phyloP scores from a whole-genome alignment of 768 basidiomycete species.

The Leccinellum albellum region DNA sequence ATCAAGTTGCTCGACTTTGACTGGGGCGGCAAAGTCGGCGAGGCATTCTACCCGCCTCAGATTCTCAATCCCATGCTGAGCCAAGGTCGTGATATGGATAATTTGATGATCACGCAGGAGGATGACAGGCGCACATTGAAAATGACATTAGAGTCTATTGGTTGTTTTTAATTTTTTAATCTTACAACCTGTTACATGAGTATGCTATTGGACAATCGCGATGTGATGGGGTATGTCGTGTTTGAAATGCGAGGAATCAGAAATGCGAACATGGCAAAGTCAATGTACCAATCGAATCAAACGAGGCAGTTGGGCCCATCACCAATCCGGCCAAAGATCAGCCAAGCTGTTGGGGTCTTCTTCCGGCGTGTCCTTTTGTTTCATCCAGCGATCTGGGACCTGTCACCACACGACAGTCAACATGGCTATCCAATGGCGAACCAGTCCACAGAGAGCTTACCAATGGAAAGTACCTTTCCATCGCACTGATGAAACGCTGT shows the following conservation, averaged over 20 bases:
- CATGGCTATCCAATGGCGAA: neutral
- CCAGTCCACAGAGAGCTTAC: conserved; percentile 38
- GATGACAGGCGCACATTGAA: neutral
- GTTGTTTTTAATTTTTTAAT: neutral
- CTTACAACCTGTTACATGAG: conserved; percentile 14
- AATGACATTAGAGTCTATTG: neutral
- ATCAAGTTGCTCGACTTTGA: neutral
- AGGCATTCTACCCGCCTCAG: neutral
- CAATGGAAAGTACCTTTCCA: conserved; percentile 87
- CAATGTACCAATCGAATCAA: conserved; percentile 1
- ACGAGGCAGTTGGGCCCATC: neutral
- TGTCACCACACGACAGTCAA: conserved; percentile 26
- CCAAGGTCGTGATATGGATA: neutral
- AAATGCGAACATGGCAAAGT: conserved; percentile 5
- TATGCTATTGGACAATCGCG: conserved; percentile 17
- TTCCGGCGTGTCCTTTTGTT: conserved; percentile 73
- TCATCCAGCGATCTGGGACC: conserved; percentile 92
- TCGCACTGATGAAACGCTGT: conserved; percentile 79
- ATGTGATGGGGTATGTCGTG: conserved; percentile 25
- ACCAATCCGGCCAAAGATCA: conserved; percentile 69
- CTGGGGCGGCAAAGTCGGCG: neutral
- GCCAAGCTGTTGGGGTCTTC: conserved; percentile 58
- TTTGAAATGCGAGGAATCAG: conserved; percentile 11
- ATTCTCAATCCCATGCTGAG: neutral
- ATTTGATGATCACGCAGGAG: neutral